Percentiles rank a stretch among this genome's conserved stretches.
Conservation (phyloP, 2,329 filamentous ascomycete species). For the Cladorrhinum sp. region DNA sequence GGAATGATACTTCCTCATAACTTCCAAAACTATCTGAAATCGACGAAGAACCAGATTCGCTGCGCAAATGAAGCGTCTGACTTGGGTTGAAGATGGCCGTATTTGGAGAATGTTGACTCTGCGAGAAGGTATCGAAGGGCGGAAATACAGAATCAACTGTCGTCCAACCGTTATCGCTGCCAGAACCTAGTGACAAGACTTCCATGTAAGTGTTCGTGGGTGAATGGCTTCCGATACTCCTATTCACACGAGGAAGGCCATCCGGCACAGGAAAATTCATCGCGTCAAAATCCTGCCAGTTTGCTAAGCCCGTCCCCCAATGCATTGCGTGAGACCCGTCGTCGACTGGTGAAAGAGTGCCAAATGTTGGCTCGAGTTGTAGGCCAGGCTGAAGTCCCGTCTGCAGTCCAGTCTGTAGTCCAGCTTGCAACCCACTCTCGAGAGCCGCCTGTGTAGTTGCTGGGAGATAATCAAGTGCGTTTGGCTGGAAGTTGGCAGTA, state of each 20-base stretch:
- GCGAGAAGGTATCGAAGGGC: conserved; percentile 65
- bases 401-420: conserved; percentile 48
- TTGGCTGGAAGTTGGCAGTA: conserved; percentile 50
- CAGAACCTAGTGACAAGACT: conserved; percentile 75
- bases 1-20: conserved; percentile 76
- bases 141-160: conserved; percentile 69
- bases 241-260: conserved; percentile 39
- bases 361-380: conserved; percentile 62
- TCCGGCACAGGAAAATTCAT: conserved; percentile 43
- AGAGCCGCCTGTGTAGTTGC: conserved; percentile 62
- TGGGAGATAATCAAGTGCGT: conserved; percentile 59
- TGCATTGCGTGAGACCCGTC: conserved; percentile 53
- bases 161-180: conserved; percentile 84
- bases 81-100: conserved; percentile 85
- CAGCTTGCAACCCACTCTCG: conserved; percentile 55
- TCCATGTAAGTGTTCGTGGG: conserved; percentile 80
- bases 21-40: conserved; percentile 71
- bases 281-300: conserved; percentile 77
- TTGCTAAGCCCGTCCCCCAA: conserved; percentile 64
- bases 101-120: conserved; percentile 52
- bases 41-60: conserved; percentile 83
- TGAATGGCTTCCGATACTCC: conserved; percentile 58
- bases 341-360: conserved; percentile 54
- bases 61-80: conserved; percentile 84
- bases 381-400: conserved; percentile 60